Base-by-base conservation (phyloP, 2,329 filamentous ascomycete species). In the Nemania serpens region DNA sequence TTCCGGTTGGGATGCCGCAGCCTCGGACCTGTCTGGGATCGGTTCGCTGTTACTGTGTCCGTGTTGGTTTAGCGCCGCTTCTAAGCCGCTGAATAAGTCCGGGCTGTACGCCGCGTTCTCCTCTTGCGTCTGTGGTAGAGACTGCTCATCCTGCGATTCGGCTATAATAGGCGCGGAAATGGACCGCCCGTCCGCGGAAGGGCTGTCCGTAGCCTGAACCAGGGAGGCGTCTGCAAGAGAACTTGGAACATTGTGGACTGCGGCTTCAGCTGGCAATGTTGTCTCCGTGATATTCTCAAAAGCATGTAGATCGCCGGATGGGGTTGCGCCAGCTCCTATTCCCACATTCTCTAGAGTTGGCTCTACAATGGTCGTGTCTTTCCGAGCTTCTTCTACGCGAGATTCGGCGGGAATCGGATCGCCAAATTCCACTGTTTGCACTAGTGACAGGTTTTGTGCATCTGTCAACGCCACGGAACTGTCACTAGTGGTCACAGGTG, bases 61-160 rank as follows among this genome's bases (percentile, higher is more conserved):
- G 45, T 80, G 78, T 34, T 77, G 75, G 58, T 81, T 76, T 37
- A 82, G 73, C 36, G 78, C 79, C 1, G 78, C 74, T 66, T 82
- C 76, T 1, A 81, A 68, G n/a, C 75, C 77, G n/a, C 75, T 77
- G 20, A 82, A 75, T 37, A 82, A 57, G 66, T 82, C 79, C 7
- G 77, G 74, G 25, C 78, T 77, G 13, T 77, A 75, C 1, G 74
- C 70, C 34, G 72, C 73, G 17, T 74, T 72, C 10, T 75, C 72
- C 13, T 69, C 67, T 15, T 65, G 62, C 5, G 62, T 63, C 1
- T 71, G 68, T 3, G 68, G 45, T 13, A 66, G 65, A 11, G 65
- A 33, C 22, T 59, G 25, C 18, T 64, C 65, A 5, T 62, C 57
- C 33, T 61, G 60, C 10, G 66, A 49, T 36, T 61, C 64, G 15